Evolutionary conservation across 345 rosid species (phyloP).

Genomic region (Eucalyptus polyanthemos): DNA sequence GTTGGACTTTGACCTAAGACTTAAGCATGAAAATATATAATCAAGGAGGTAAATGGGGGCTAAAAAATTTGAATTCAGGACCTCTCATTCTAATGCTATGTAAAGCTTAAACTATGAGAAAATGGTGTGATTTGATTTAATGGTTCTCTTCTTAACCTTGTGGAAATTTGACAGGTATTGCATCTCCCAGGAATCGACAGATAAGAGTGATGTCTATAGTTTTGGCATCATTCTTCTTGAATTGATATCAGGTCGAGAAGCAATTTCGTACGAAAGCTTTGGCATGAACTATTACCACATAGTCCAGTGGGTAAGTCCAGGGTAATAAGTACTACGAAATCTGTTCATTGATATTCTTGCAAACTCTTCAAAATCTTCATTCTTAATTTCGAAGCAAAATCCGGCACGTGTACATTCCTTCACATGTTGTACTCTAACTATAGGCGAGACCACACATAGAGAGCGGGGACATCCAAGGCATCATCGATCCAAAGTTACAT

Average conservation of each 20-base stretch:
- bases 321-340: background rate
- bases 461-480: conserved; percentile 83
- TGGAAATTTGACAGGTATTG: conserved; percentile 43
- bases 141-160: background rate
- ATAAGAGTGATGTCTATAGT: conserved; percentile 96
- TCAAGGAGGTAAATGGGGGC: background rate
- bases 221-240: conserved; percentile 95
- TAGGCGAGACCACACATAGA: conserved; percentile 92
- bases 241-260: conserved; percentile 91
- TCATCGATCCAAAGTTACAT: conserved; percentile 59
- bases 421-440: background rate
- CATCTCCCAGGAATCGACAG: conserved; percentile 89
- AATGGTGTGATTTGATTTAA: background rate
- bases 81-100: background rate
- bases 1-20: background rate
- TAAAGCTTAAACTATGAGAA: background rate
- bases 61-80: background rate
- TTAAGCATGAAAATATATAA: background rate
- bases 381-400: background rate
- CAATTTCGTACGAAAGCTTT: conserved; percentile 84
- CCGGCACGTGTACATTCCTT: background rate
- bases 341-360: background rate
- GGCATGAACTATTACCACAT: conserved; percentile 83
- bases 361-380: background rate
- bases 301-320: conserved; percentile 85